Evolutionary conservation across 495 filamentous ascomycete genomes (phyloP), one percentile per base, ranked within the genome.

Genomic region (Saxispiralis lemnorum): DNA sequence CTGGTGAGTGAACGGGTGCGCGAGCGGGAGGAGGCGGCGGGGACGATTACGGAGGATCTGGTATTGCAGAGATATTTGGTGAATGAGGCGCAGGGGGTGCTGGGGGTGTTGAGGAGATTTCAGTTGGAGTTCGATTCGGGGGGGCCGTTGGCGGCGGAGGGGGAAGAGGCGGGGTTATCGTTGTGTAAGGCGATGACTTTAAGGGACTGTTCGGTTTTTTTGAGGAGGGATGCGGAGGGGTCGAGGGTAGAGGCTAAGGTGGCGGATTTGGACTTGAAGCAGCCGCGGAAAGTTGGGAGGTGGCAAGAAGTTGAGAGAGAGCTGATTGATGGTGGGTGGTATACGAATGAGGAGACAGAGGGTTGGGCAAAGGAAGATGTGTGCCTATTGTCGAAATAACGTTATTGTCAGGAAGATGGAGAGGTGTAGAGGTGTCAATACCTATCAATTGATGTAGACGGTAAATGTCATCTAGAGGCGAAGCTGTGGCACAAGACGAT

Each of bases 241-340:
- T 17, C 14, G 0, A 38, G 60, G 54, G 68, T 89, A 0, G 78
- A 87, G 54, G 78, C 82, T 31, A 73, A 79, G 39, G 63, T 97
- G 1, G 87, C 78, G 0, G 89, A 97, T 59, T 64, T 95, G 35
- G 89, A 97, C 58, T 67, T 83, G 51, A 97, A 97, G 63, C 76
- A 73, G n/a, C 62, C 70, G 12, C 64, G 65, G 4, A 73, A 69
- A 11, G 58, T 74, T 34, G 55, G 63, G 18, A 81, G 88, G 49
- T 97, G 89, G 89, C 58, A 64, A 46, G 61, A 62, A 6, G 58
- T 71, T 4, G 86, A 94, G 60, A 49, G 54, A 39, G 57, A 59
- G 13, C 56, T 95, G 43, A 68, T 78, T 39, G 60, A 72, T 1
- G 77, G 70, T 9, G 84, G 82, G 11, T 94, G 80, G 74, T 94